Evolutionary conservation across 345 rosid species (phyloP).

Genomic region (Gossypium mustelinum): DNA sequence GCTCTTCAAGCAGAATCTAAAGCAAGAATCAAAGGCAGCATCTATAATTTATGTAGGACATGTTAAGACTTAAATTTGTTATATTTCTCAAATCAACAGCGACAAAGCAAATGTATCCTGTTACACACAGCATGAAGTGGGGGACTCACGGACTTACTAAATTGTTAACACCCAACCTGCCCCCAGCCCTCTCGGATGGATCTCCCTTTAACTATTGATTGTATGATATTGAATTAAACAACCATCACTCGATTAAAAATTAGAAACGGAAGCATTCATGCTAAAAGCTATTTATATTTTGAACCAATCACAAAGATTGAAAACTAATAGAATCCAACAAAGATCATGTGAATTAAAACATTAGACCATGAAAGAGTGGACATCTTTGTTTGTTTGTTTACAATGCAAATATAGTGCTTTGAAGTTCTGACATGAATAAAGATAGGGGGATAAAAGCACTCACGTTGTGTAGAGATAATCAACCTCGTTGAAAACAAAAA

Average conservation of each 20-base stretch:
- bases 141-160: neutral
- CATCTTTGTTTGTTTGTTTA: neutral
- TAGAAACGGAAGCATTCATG: neutral
- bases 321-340: neutral
- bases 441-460: conserved; percentile 27
- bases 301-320: neutral
- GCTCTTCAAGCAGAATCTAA: neutral
- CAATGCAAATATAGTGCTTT: neutral
- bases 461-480: conserved; percentile 78
- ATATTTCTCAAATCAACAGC: neutral
- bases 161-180: neutral
- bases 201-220: neutral
- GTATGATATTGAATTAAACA: conserved; percentile 4
- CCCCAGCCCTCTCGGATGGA: neutral
- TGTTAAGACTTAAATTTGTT: neutral
- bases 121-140: neutral
- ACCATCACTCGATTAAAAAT: neutral
- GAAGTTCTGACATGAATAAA: neutral
- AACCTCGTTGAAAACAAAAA: conserved; percentile 73
- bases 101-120: neutral
- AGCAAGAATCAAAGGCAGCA: neutral
- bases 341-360: neutral
- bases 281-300: neutral
- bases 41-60: neutral
- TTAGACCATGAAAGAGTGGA: neutral